Evolutionary conservation across 441 rosid genomes (phyloP).

Genomic region (Populus tomentosa): DNA sequence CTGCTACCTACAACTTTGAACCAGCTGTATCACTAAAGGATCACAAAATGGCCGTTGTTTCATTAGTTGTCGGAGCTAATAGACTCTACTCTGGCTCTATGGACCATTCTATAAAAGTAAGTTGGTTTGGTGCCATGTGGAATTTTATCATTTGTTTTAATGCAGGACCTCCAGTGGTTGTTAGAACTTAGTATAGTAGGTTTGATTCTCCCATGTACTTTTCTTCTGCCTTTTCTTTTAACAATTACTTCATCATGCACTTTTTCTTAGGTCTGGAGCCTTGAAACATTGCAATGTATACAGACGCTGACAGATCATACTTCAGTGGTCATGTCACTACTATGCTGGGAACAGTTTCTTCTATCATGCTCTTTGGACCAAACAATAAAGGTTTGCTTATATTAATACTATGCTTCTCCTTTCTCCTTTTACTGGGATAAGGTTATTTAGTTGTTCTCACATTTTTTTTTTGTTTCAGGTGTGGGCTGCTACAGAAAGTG

Average conservation of each 20-base stretch:
- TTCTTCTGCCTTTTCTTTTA: neutral
- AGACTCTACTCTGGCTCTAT: constrained; percentile 93
- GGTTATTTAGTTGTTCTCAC: neutral
- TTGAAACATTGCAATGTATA: constrained; percentile 84
- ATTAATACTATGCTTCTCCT: neutral
- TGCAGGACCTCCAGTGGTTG: constrained; percentile 5
- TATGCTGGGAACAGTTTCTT: constrained; percentile 99
- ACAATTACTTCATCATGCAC: neutral
- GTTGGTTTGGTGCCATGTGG: constrained; percentile 6
- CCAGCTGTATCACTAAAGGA: constrained; percentile 76
- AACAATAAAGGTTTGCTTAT: constrained; percentile 66
- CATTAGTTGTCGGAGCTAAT: constrained; percentile 89
- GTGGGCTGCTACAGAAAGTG: constrained; percentile 95
- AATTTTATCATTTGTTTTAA: neutral
- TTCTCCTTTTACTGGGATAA: neutral
- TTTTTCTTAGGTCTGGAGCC: constrained; percentile 76
- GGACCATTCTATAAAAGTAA: constrained; percentile 82
- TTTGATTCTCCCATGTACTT: neutral
- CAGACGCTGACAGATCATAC: constrained; percentile 79
- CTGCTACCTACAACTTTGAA: constrained; percentile 60
- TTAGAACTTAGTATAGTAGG: neutral
- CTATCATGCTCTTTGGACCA: constrained; percentile 92
- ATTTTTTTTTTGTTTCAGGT: constrained; percentile 46
- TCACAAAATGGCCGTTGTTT: constrained; percentile 70
- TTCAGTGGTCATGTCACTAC: constrained; percentile 91